These are phyloP conservation scores for Trichophyton benhamiae DNA, from an alignment of 2,329 filamentous ascomycete species.

Conservation along the genomic window DNA sequence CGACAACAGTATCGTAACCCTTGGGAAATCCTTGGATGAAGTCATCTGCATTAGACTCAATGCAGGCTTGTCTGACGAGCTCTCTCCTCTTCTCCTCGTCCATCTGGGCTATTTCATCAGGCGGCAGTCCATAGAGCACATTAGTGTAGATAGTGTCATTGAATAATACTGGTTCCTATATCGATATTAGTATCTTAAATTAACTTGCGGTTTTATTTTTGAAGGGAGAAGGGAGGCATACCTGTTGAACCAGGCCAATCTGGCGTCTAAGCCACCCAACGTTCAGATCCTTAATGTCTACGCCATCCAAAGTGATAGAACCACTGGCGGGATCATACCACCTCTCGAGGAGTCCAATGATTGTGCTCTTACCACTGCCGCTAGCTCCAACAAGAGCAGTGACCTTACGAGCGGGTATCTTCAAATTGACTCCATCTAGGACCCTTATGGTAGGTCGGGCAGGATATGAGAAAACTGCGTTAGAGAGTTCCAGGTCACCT, in stretches of 20 bases:
- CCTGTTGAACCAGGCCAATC: slow-evolving; percentile 40
- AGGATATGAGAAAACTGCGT: slow-evolving; percentile 37
- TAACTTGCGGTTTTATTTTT: neutral
- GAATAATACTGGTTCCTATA: slow-evolving; percentile 73
- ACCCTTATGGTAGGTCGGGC: slow-evolving; percentile 34
- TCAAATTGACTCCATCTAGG: slow-evolving; percentile 32
- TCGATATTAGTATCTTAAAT: slow-evolving; percentile 19
- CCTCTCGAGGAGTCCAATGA: slow-evolving; percentile 44
- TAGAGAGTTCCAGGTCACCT: slow-evolving; percentile 30
- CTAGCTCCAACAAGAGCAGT: slow-evolving; percentile 49
- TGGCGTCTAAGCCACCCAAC: slow-evolving; percentile 30
- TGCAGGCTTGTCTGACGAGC: slow-evolving; percentile 59
- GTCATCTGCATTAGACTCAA: slow-evolving; percentile 77
- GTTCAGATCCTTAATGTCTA: slow-evolving; percentile 39
- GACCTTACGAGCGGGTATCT: slow-evolving; percentile 36
- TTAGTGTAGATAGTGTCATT: slow-evolving; percentile 69
- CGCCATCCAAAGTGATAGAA: slow-evolving; percentile 37
- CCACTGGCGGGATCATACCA: slow-evolving; percentile 47
- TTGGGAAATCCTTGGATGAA: slow-evolving; percentile 67
- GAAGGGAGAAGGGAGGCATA: neutral
- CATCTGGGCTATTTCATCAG: slow-evolving; percentile 55
- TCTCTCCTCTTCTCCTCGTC: slow-evolving; percentile 51
- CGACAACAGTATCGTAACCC: slow-evolving; percentile 75
- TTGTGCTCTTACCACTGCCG: slow-evolving; percentile 47
- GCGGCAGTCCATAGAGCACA: slow-evolving; percentile 67